These are phyloP conservation scores for Balakata baccata DNA, from an alignment of 345 rosid species.

Conservation along the genomic window DNA sequence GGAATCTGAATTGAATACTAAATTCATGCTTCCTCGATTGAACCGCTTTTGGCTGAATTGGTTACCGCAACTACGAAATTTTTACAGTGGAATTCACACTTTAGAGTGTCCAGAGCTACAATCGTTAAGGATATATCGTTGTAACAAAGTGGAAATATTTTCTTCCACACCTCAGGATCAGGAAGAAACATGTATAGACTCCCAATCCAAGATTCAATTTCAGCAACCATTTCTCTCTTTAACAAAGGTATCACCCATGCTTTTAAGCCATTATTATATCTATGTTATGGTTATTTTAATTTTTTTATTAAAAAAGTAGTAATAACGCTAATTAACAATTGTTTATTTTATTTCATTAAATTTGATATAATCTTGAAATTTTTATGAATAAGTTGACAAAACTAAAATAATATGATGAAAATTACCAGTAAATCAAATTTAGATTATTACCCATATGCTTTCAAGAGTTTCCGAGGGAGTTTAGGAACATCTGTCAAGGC, in stretches of 20 bases:
- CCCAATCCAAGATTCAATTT: not conserved
- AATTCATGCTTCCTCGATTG: conserved; percentile 18
- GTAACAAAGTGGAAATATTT: not conserved
- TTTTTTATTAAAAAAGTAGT: too few relatives aligned
- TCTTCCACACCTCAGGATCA: not conserved
- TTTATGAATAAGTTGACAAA: not conserved
- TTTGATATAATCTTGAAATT: too few relatives aligned
- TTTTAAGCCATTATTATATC: too few relatives aligned
- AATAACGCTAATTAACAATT: too few relatives aligned
- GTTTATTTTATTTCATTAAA: too few relatives aligned
- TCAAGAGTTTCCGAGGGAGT: too few relatives aligned
- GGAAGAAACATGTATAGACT: not conserved
- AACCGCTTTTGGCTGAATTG: not conserved
- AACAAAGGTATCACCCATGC: not conserved
- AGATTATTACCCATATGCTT: too few relatives aligned
- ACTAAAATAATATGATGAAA: too few relatives aligned
- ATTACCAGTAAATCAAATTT: too few relatives aligned
- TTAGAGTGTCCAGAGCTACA: conserved; percentile 18
- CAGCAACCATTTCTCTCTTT: conserved; percentile 10
- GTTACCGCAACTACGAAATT: conserved; percentile 3
- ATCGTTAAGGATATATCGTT: not conserved
- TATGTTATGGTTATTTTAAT: too few relatives aligned
- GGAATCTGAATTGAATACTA: not conserved
- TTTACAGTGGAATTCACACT: conserved; percentile 10
- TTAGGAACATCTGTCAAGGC: too few relatives aligned